These are phyloP conservation scores for Daldinia eschscholtzii DNA, from an alignment of 2,329 filamentous ascomycete species.

Conservation along the genomic window DNA sequence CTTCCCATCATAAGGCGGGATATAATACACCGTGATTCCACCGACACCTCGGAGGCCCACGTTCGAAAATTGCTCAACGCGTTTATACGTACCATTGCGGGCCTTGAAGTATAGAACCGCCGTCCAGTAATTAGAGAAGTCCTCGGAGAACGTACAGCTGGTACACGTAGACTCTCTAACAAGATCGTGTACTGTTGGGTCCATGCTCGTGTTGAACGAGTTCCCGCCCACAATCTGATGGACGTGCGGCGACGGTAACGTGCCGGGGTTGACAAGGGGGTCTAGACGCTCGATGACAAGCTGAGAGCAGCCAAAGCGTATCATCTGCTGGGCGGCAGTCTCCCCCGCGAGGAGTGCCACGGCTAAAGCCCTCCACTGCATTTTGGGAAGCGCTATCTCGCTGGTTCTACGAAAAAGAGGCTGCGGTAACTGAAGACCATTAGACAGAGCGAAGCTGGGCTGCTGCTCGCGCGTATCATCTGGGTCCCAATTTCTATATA, in stretches of 20 bases:
- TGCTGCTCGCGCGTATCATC: background rate
- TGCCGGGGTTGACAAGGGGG: slow-evolving; percentile 49
- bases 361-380: slow-evolving; percentile 43
- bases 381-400: slow-evolving; percentile 25
- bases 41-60: slow-evolving; percentile 47
- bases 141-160: slow-evolving; percentile 47
- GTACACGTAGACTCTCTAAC: slow-evolving; percentile 48
- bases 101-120: slow-evolving; percentile 48
- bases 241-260: slow-evolving; percentile 48
- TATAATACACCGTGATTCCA: slow-evolving; percentile 52
- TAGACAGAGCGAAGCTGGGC: slow-evolving; percentile 11
- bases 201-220: slow-evolving; percentile 50
- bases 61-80: slow-evolving; percentile 50
- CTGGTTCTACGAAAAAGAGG: slow-evolving; percentile 13
- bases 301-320: slow-evolving; percentile 51
- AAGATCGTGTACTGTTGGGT: slow-evolving; percentile 43
- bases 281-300: slow-evolving; percentile 51
- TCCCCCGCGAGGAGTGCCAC: slow-evolving; percentile 41
- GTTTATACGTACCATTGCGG: slow-evolving; percentile 48
- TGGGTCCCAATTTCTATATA: slow-evolving; percentile 37
- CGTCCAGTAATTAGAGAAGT: slow-evolving; percentile 51
- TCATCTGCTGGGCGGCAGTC: slow-evolving; percentile 52
- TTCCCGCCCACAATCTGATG: slow-evolving; percentile 52
- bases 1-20: slow-evolving; percentile 52
- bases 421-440: slow-evolving; percentile 3